Evolutionary conservation across 306 rosid species (phyloP).

Genomic region (Casuarina equisetifolia): DNA sequence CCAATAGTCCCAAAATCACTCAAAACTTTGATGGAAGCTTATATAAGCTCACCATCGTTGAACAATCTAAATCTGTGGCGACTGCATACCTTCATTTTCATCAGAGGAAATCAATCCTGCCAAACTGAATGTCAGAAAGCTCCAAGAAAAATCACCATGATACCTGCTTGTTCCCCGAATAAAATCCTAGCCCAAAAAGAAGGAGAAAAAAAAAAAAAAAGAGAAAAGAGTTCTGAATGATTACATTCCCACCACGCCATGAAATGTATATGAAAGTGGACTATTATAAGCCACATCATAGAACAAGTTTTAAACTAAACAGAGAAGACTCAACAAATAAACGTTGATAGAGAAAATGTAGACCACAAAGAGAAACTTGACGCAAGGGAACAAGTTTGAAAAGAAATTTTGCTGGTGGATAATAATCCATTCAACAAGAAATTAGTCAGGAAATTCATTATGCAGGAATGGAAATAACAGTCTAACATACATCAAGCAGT

Average conservation of each 20-base stretch:
- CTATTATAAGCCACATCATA: constrained; percentile 49
- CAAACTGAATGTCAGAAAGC: constrained; percentile 70
- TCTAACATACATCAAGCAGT: constrained; percentile 85
- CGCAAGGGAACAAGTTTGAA: neutral
- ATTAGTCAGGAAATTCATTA: constrained; percentile 26
- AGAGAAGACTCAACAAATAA: constrained; percentile 25
- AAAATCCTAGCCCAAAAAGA: constrained; percentile 18
- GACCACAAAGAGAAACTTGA: constrained; percentile 14
- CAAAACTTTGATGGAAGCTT: constrained; percentile 35
- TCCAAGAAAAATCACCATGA: constrained; percentile 71
- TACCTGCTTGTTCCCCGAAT: constrained; percentile 77
- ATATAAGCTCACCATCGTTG: constrained; percentile 47
- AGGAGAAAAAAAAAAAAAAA: neutral
- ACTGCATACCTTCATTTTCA: constrained; percentile 78
- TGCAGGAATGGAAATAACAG: constrained; percentile 44
- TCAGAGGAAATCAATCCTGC: constrained; percentile 75
- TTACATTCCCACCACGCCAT: constrained; percentile 72
- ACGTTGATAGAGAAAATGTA: constrained; percentile 24
- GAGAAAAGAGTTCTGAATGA: neutral
- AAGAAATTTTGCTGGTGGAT: neutral
- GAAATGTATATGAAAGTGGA: constrained; percentile 53
- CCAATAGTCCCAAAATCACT: constrained; percentile 40
- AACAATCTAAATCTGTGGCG: constrained; percentile 48
- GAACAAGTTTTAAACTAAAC: constrained; percentile 25
- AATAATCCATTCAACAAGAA: constrained; percentile 27